A percentile compares a stretch with the other conserved stretches of the same genome.
phyloP scores from a whole-genome alignment of 140 eudicot species.

The Artemisia princeps region DNA sequence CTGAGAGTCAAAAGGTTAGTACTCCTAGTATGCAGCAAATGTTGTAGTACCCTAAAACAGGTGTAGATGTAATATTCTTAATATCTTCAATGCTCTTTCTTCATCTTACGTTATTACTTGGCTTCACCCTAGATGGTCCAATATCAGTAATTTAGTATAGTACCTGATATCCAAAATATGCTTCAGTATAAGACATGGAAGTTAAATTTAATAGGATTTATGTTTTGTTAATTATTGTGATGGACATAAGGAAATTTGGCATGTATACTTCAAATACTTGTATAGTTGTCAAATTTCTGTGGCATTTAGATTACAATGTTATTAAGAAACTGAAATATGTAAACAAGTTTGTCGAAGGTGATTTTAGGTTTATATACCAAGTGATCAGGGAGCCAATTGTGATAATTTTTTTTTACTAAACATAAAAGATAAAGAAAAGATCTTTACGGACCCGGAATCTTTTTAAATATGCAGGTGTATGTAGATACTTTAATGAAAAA shows the following conservation, averaged over 20 bases:
- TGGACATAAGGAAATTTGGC: no score
- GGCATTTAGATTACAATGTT: no score
- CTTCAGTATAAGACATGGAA: neutral
- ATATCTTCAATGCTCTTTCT: neutral
- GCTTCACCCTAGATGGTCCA: neutral
- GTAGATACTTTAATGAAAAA: conserved; percentile 87
- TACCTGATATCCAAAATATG: neutral
- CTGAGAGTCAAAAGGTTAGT: conserved; percentile 84
- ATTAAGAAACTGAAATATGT: neutral
- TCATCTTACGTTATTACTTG: neutral
- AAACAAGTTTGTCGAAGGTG: neutral
- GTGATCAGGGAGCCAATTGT: neutral
- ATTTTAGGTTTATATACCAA: neutral
- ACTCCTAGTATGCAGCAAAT: neutral
- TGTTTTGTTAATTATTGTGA: neutral
- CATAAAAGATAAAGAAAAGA: neutral
- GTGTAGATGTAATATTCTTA: neutral
- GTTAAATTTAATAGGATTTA: neutral
- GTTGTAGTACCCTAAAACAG: neutral
- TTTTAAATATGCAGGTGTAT: conserved; percentile 48
- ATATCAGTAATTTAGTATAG: neutral
- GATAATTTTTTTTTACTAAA: neutral
- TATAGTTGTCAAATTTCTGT: no score
- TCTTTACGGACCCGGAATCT: neutral
- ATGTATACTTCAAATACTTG: no score